Base-by-base conservation (phyloP, 116 monocot species). In the Papilionanthe hybrid region DNA sequence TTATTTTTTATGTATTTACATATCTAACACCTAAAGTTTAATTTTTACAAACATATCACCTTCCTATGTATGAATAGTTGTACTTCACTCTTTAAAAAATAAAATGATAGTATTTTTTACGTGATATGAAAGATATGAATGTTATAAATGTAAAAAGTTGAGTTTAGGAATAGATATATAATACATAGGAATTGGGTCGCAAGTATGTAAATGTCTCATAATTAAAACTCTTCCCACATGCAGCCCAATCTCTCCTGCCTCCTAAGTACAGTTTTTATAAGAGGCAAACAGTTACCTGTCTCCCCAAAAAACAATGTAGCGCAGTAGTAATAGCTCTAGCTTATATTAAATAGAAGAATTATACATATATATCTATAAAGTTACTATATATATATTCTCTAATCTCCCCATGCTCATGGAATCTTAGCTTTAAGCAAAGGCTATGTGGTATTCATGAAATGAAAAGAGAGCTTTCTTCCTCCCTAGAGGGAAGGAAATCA, bases 171-270 rank as follows among this genome's bases (percentile, higher is more conserved):
- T 37, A 37, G 37, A 37, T 2, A 37, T 37, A 37, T 37, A 37
- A 37, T 37, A 37, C 37, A 37, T 1, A 37, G 37, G 37, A 37
- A 4, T 37, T 37, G 1, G 37, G 2, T 37, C 3, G 37, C 4
- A 37, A 3, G 37, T 4, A 37, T 37, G 37, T 37, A 37, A 37
- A 37, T 37, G 37, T 37, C 37, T 1, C 37, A 37, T 37, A 37
- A 37, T 3, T 37, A 37, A 23, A 41, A 0, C 42, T 9, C 18
- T 44, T 30, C 69, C 43, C 78, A 78, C 78, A 66, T 78, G 78
- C 60, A 78, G 43, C 78, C 78, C 78, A 65, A 44, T 78, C 78
- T 44, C 66, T 12, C 20, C 25, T 78, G 65, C 44, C 43, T 66
- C 44, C 69, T 37, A 15, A 69, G 15, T 1, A 69, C 69, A 5